phyloP scores from a whole-genome alignment of 257 asterid species.

The Fraxinus americana region DNA sequence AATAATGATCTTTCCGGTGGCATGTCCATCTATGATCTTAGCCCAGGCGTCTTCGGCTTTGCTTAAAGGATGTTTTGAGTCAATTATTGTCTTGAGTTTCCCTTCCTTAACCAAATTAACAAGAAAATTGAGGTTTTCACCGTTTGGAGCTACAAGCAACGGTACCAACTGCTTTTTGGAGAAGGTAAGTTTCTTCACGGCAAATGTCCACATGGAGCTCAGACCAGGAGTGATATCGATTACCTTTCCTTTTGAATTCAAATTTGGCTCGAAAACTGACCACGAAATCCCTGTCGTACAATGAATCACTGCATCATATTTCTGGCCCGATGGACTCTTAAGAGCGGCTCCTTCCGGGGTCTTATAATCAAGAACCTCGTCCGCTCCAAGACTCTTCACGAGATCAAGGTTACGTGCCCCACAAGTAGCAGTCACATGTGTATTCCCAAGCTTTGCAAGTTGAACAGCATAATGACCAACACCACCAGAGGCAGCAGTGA shows the following conservation, averaged over 20 bases:
- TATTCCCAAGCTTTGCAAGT: slow-evolving; percentile 66
- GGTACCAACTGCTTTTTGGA: slow-evolving; percentile 60
- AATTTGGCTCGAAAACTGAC: slow-evolving; percentile 58
- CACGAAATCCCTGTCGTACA: slow-evolving; percentile 56
- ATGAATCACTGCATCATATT: slow-evolving; percentile 62
- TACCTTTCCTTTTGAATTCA: slow-evolving; percentile 50
- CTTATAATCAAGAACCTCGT: slow-evolving; percentile 68
- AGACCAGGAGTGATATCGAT: slow-evolving; percentile 61
- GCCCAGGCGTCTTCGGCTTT: slow-evolving; percentile 68
- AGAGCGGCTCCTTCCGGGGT: slow-evolving; percentile 69
- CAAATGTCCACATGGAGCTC: slow-evolving; percentile 55
- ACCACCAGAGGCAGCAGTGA: slow-evolving; percentile 74
- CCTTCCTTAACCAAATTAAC: slow-evolving; percentile 58
- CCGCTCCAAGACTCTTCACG: slow-evolving; percentile 66
- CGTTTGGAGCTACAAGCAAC: slow-evolving; percentile 40
- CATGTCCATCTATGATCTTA: slow-evolving; percentile 63
- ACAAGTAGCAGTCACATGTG: slow-evolving; percentile 68
- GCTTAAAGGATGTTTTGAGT: slow-evolving; percentile 53
- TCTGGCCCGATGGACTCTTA: slow-evolving; percentile 66
- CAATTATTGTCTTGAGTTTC: slow-evolving; percentile 49
- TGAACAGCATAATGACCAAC: slow-evolving; percentile 75
- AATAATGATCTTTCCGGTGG: slow-evolving; percentile 57
- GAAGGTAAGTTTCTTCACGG: slow-evolving; percentile 49
- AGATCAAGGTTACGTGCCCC: slow-evolving; percentile 64
- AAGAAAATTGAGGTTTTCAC: slow-evolving; percentile 42